Evolutionary conservation across 108 stramenopile species (phyloP).

Genomic region (Cafeteria roenbergensis): DNA sequence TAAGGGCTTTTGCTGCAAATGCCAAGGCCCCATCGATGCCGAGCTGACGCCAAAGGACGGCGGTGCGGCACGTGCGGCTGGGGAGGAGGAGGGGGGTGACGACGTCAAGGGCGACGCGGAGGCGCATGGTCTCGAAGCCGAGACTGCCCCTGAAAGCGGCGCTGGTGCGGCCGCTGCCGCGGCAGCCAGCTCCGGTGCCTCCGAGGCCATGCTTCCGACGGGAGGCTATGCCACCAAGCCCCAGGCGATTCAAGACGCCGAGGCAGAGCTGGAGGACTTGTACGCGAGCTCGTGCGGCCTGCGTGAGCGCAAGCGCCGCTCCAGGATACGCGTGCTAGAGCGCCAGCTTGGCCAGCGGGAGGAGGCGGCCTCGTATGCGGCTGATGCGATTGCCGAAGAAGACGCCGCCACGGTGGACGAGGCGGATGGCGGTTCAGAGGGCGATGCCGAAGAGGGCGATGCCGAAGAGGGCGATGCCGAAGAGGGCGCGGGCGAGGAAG

Average conservation of each 20-base stretch:
- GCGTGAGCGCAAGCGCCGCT: conserved; percentile 47
- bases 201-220: too few relatives aligned
- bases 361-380: conserved; percentile 8
- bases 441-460: conserved; percentile 12
- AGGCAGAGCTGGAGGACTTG: conserved; percentile 24
- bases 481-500: conserved; percentile 15
- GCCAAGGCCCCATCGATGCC: conserved; percentile 11
- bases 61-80: too few relatives aligned
- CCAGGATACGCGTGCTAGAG: conserved; percentile 47
- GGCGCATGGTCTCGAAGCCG: too few relatives aligned
- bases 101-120: conserved; percentile 6
- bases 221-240: too few relatives aligned
- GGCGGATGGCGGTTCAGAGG: conserved; percentile 5
- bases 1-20: conserved; percentile 41
- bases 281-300: conserved; percentile 34
- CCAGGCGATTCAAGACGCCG: too few relatives aligned
- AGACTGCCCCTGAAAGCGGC: too few relatives aligned
- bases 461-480: conserved; percentile 19
- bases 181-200: too few relatives aligned
- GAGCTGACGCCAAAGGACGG: too few relatives aligned
- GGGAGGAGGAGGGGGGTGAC: neutral
- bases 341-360: conserved; percentile 21
- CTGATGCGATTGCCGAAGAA: conserved; percentile 17
- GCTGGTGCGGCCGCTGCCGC: too few relatives aligned
- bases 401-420: too few relatives aligned